Evolutionary conservation across 177 flowering plant genomes (phyloP), one percentile per base, ranked within the genome.

Genomic region (Telopea speciosissima): DNA sequence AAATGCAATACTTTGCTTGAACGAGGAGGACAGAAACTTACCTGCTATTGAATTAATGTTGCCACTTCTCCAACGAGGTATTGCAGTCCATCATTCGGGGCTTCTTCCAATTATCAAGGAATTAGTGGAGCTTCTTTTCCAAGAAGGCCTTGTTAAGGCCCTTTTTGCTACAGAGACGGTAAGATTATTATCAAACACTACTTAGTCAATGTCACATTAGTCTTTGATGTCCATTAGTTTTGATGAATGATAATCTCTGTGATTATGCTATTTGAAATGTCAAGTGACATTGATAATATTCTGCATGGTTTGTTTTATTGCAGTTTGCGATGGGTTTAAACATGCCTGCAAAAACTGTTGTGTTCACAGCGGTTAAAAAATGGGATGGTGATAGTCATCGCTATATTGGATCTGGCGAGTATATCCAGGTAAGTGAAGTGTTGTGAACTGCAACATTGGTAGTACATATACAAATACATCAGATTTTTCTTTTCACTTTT

Each of bases 311-410:
- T 65, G 42, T 33, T 74, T 22, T 76, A 11, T 42, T 72, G 67
- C 84, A 96, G 99, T 93, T 96, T 80, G 99, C 99, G 14, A 96
- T 96, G 99, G 99, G 99, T 49, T 87, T 96, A 74, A 96, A 93
- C 77, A 96, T 96, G 99, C 99, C 99, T 59, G 99, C 99, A 76
- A 96, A 93, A 83, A 96, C 99, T 65, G 98, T 93, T 65, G 97
- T 96, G 36, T 96, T 96, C 77, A 93, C 99, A 13, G 76, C 95
- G 76, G 87, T 90, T 33, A 93, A 84, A 81, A 96, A 96, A 81
- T 96, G 97, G 97, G 98, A 93, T 77, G 99, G 99, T 81, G 97
- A 96, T 75, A 91, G 97, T 76, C 90, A 93, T 82, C 92, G 99
- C 14, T 85, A 73, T 73, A 87, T 96, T 67, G 98, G 97, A 69